Base-by-base conservation (phyloP, 2,329 filamentous ascomycete species). In the Trichoderma brevicompactum region DNA sequence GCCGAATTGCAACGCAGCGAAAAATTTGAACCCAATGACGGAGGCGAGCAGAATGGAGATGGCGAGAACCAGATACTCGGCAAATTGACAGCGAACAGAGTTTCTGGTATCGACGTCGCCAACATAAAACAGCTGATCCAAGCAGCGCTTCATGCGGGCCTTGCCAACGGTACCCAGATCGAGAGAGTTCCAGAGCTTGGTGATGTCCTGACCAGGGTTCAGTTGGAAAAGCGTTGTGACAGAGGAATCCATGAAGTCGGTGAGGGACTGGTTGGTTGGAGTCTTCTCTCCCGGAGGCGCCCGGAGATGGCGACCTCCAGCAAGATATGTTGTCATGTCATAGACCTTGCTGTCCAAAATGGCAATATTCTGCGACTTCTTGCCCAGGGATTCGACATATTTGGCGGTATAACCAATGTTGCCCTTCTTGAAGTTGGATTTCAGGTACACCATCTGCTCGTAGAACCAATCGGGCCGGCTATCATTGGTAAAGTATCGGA, bases 91-190 rank as follows among this genome's bases (percentile, higher is more conserved):
- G 67, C 87, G 87, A 1, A 87, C 78, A 1, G 94, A 97, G 78
- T 91, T 93, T 81, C 95, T 86, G 2, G 94, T 98, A 75, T 99
- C 95, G 3, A 97, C 83, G 68, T 96, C 89, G 36, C 93, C 95
- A 23, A 97, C 88, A 74, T 95, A 97, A 81, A 98, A 99, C 43
- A 99, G 84, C 71, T 97, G 96, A 79, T 98, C 89, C 61, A 99
- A 84, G 74, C 95, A 99, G 1, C 88, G 81, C 74, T 89, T 82
- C 92, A 96, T 96, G 40, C 88, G 84, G 19, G 76, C 72, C 71
- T 89, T 90, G 69, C 86, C 74, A 0, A 74, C 82, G 0, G 79
- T 48, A 66, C 85, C 81, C 52, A 97, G 77, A 6, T 79, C 76
- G 34, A 98, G 82, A 1, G 85, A 81, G 50, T 94, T 82, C 92